A percentile compares a stretch with the other conserved stretches of the same genome.
These are phyloP conservation scores for Maudiozyma bulderi DNA, from an alignment of 805 yeast species.

Conservation along the genomic window DNA sequence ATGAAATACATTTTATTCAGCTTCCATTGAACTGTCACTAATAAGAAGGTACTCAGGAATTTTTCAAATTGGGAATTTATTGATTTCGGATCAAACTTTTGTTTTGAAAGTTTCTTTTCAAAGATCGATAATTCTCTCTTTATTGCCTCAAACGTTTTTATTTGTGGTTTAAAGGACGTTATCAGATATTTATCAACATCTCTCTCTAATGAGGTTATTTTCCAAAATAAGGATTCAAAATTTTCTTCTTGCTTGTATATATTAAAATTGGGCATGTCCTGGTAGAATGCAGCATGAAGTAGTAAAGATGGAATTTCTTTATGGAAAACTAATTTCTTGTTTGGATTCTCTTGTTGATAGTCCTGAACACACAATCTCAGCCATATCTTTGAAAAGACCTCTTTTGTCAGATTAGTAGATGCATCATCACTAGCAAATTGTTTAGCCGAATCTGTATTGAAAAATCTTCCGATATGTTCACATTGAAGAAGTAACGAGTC, in stretches of 20 bases:
- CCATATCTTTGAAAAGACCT: conserved; percentile 23
- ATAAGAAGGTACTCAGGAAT: conserved; percentile 14
- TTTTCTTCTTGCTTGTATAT: conserved; percentile 21
- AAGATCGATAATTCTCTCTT: conserved; percentile 17
- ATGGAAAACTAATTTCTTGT: conserved; percentile 14
- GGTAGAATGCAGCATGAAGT: conserved; percentile 22
- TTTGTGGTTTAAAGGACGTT: conserved; percentile 17
- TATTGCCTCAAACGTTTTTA: conserved; percentile 24
- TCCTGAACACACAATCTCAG: conserved; percentile 20
- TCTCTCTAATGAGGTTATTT: conserved; percentile 25
- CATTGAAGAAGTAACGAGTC: conserved; percentile 18
- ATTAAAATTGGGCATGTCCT: conserved; percentile 18
- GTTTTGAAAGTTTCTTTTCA: conserved; percentile 6
- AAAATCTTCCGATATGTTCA: conserved; percentile 18
- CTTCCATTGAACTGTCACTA: conserved; percentile 22
- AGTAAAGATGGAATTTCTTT: conserved; percentile 20
- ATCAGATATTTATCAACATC: conserved; percentile 19
- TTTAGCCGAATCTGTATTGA: conserved; percentile 16
- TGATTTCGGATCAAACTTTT: conserved; percentile 6
- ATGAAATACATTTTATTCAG: conserved; percentile 17
- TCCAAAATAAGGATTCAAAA: conserved; percentile 25
- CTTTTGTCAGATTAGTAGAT: conserved; percentile 14
- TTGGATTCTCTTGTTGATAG: conserved; percentile 20
- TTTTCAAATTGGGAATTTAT: conserved; percentile 16
- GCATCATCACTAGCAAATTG: conserved; percentile 18